phyloP scores from a whole-genome alignment of 225 moss, liverwort and hornwort genomes.

The Ulota crispa region DNA sequence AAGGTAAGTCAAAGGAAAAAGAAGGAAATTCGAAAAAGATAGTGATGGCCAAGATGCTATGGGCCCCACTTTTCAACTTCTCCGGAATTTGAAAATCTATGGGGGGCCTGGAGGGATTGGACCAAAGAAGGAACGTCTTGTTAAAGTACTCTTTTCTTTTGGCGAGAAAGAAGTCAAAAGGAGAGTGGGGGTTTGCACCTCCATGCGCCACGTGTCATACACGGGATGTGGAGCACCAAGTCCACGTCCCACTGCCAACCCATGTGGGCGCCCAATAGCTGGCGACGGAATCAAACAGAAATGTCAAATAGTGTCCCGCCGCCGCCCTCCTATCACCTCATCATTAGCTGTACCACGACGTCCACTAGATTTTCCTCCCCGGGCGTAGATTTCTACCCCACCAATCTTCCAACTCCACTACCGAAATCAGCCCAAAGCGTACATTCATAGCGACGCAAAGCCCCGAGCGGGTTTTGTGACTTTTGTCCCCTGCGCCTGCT shows the following conservation, averaged over 20 bases:
- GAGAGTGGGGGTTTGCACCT: not conserved
- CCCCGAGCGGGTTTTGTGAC: not conserved
- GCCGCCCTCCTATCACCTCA: not conserved
- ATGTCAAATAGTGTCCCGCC: not conserved
- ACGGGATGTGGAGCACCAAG: not conserved
- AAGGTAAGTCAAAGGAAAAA: too few relatives aligned
- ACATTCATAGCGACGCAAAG: not conserved
- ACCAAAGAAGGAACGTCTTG: too few relatives aligned
- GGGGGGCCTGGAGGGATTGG: too few relatives aligned
- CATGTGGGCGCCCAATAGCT: not conserved
- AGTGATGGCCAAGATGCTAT: too few relatives aligned
- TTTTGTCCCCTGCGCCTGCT: too few relatives aligned
- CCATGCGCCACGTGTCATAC: not conserved
- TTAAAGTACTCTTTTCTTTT: too few relatives aligned
- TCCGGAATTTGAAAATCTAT: too few relatives aligned
- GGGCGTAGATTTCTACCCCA: accelerated
- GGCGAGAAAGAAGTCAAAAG: too few relatives aligned
- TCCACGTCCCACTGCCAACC: not conserved
- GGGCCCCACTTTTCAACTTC: too few relatives aligned
- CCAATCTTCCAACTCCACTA: too few relatives aligned
- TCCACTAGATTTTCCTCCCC: not conserved
- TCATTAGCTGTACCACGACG: not conserved
- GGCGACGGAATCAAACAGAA: conserved; percentile 2
- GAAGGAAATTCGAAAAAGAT: too few relatives aligned
- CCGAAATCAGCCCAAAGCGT: accelerated